Conservation (phyloP, 768 basidiomycete genomes). For the Auricularia auricula-judae region DNA sequence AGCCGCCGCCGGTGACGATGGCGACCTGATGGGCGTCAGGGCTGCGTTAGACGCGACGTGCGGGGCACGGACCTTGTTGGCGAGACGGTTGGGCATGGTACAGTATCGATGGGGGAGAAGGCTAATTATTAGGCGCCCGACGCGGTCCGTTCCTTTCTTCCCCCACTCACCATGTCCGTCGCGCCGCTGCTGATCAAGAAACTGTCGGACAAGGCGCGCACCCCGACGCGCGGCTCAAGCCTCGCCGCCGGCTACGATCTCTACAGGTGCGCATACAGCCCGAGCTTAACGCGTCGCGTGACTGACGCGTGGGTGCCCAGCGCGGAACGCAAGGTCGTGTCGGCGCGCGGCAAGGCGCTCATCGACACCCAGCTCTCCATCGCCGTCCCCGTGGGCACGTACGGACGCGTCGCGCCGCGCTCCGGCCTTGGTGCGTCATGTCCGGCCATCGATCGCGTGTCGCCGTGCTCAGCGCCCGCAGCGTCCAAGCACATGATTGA, state of each 20-base stretch:
- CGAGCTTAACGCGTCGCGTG: neutral
- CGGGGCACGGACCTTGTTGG: constrained; percentile 38
- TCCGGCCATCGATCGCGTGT: neutral
- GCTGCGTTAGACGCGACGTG: constrained; percentile 11
- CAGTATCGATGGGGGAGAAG: neutral
- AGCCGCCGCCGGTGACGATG: constrained; percentile 80
- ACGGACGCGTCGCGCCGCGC: constrained; percentile 92
- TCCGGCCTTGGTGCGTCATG: constrained; percentile 75
- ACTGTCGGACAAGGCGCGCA: constrained; percentile 65
- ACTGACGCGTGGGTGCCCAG: constrained; percentile 26
- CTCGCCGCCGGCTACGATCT: constrained; percentile 93
- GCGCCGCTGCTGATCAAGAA: constrained; percentile 70
- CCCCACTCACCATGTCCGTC: constrained; percentile 12
- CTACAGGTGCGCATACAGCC: constrained; percentile 56
- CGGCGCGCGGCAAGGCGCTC: constrained; percentile 84
- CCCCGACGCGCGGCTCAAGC: constrained; percentile 80
- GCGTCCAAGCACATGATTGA: constrained; percentile 97
- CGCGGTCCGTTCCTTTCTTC: neutral
- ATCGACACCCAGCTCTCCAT: constrained; percentile 88
- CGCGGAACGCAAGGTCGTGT: constrained; percentile 74
- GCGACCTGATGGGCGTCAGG: constrained; percentile 38
- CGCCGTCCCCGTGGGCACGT: constrained; percentile 86
- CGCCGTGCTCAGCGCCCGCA: constrained; percentile 19
- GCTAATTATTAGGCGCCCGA: neutral
- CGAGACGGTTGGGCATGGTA: constrained; percentile 55